Percentiles rank a stretch among this genome's conserved stretches.
phyloP scores from a whole-genome alignment of 2,329 filamentous ascomycete species.

The Zarea fungicola region DNA sequence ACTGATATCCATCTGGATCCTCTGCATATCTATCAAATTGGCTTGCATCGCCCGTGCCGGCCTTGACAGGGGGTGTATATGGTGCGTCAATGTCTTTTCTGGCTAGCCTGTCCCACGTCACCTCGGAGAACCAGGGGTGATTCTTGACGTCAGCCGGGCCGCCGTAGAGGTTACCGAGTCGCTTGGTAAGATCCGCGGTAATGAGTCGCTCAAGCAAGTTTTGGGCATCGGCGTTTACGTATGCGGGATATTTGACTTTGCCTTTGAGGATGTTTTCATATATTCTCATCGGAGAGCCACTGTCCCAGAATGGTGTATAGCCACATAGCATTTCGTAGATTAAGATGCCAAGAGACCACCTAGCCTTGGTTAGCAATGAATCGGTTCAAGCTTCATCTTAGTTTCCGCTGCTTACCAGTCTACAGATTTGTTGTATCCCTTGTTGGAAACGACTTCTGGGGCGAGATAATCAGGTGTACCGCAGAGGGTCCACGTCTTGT shows the following conservation, averaged over 20 bases:
- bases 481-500: constrained; percentile 98
- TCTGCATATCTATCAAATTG: constrained; percentile 98
- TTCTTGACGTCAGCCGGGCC: constrained; percentile 90
- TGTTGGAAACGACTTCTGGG: constrained; percentile 96
- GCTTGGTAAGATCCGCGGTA: constrained; percentile 89
- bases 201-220: constrained; percentile 90
- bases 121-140: constrained; percentile 94
- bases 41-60: constrained; percentile 89
- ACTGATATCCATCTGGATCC: constrained; percentile 88
- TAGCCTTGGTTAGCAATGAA: constrained; percentile 30
- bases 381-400: no score
- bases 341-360: constrained; percentile 97
- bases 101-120: constrained; percentile 91
- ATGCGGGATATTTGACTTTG: constrained; percentile 92
- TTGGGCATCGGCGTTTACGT: constrained; percentile 90
- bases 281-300: constrained; percentile 96
- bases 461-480: constrained; percentile 97
- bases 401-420: constrained; percentile 81
- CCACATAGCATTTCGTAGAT: constrained; percentile 99
- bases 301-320: constrained; percentile 98
- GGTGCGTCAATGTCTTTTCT: constrained; percentile 98
- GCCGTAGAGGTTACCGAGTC: constrained; percentile 87
- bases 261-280: constrained; percentile 99
- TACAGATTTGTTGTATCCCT: constrained; percentile 99
- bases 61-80: constrained; percentile 92